A percentile compares a stretch with the other conserved stretches of the same genome.
These are phyloP conservation scores for Phaffia tasmanica DNA, from an alignment of 768 basidiomycete genomes.

Conservation along the genomic window DNA sequence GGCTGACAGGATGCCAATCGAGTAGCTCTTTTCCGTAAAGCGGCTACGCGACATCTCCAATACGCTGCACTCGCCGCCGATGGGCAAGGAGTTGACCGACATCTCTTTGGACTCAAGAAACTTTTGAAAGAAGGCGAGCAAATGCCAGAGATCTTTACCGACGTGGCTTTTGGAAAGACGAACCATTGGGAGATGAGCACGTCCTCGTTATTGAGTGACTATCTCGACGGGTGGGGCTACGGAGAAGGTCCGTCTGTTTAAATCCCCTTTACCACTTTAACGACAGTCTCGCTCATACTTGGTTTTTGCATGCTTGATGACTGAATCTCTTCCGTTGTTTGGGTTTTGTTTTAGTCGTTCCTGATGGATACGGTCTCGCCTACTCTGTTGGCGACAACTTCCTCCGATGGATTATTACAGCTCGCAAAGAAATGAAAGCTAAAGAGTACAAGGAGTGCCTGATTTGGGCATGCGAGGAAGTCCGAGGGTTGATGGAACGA, in stretches of 20 bases:
- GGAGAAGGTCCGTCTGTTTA: conserved; percentile 58
- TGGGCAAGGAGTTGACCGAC: conserved; percentile 87
- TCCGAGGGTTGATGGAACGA: conserved; percentile 61
- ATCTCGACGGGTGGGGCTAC: conserved; percentile 92
- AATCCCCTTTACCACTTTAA: neutral
- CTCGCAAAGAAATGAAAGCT: conserved; percentile 48
- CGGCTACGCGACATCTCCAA: conserved; percentile 69
- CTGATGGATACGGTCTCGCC: conserved; percentile 80
- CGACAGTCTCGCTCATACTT: neutral
- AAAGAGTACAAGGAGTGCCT: conserved; percentile 56
- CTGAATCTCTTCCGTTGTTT: conserved; percentile 6
- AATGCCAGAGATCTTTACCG: conserved; percentile 61
- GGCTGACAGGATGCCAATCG: conserved; percentile 47
- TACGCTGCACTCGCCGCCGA: conserved; percentile 87
- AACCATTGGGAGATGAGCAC: conserved; percentile 91
- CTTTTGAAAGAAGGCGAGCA: conserved; percentile 60
- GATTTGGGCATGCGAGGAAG: conserved; percentile 68
- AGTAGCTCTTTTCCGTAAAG: conserved; percentile 57
- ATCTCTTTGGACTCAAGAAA: conserved; percentile 86
- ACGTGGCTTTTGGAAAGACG: conserved; percentile 56
- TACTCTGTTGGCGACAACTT: conserved; percentile 60
- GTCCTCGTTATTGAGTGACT: conserved; percentile 67
- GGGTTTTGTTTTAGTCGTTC: conserved; percentile 53
- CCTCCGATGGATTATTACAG: conserved; percentile 26
- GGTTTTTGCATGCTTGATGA: neutral